Evolutionary conservation across 2,329 filamentous ascomycete species (phyloP).

Genomic region (Sarocladium strictum): DNA sequence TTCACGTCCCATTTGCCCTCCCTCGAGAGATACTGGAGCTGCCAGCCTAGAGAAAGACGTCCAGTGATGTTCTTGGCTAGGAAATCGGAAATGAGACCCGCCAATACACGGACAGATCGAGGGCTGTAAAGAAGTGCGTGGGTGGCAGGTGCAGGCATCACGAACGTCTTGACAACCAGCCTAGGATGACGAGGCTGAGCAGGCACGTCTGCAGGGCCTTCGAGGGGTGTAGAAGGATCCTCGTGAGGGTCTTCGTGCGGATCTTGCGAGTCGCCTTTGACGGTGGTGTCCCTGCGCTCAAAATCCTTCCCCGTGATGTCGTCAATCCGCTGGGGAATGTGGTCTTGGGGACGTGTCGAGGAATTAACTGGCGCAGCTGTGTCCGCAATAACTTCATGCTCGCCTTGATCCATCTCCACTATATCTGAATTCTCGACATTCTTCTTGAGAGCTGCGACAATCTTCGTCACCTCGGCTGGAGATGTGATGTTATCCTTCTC

Average conservation of each 20-base stretch:
- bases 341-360: conserved; percentile 22
- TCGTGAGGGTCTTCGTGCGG: conserved; percentile 32
- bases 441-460: conserved; percentile 39
- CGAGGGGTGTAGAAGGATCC: conserved; percentile 41
- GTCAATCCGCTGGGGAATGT: conserved; percentile 30
- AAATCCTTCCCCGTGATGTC: conserved; percentile 28
- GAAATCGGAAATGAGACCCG: conserved; percentile 79
- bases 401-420: conserved; percentile 20
- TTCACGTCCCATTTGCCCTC: conserved; percentile 98
- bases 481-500: conserved; percentile 72
- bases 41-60: conserved; percentile 80
- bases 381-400: conserved; percentile 32
- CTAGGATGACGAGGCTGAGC: conserved; percentile 41
- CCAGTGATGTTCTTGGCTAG: conserved; percentile 67
- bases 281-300: conserved; percentile 18
- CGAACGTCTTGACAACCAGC: conserved; percentile 58
- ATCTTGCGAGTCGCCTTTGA: conserved; percentile 19
- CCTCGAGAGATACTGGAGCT: conserved; percentile 79
- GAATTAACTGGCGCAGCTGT: conserved; percentile 42
- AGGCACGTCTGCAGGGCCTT: conserved; percentile 36
- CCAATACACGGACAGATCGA: conserved; percentile 66
- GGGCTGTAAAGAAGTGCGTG: conserved; percentile 83
- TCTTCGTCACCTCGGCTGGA: conserved; percentile 63
- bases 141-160: conserved; percentile 71
- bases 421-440: conserved; percentile 12